phyloP scores from a whole-genome alignment of 139 green algal genomes.

The Tetratostichococcus sp. region DNA sequence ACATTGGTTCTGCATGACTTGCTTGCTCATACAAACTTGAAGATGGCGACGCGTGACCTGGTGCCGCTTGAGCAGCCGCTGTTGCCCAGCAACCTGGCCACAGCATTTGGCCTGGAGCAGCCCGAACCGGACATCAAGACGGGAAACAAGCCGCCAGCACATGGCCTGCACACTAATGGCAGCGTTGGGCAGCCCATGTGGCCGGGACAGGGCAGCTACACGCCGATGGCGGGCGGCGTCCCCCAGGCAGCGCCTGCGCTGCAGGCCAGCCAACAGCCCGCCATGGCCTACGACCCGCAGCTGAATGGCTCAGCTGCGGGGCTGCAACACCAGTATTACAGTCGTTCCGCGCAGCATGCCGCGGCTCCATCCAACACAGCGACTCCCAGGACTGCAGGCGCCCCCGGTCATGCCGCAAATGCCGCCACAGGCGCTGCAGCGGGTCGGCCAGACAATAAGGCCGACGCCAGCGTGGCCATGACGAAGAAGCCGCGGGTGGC shows the following conservation, averaged over 20 bases:
- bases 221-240: neutral
- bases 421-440: neutral
- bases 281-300: neutral
- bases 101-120: neutral
- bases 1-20: no score
- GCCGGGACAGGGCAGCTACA: neutral
- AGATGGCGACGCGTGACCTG: neutral
- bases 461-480: neutral
- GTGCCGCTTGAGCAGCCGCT: neutral
- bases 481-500: slow-evolving; percentile 73
- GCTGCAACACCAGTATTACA: no score
- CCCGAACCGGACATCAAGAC: neutral
- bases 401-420: no score
- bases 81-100: neutral
- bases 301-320: neutral
- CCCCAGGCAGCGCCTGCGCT: neutral
- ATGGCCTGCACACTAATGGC: neutral
- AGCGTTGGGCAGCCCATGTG: neutral
- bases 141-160: neutral
- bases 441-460: no score
- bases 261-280: neutral
- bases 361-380: no score
- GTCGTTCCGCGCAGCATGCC: no score
- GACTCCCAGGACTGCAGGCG: no score
- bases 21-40: no score